Conservation (phyloP, 768 basidiomycete genomes). For the Podaxis sp. region DNA sequence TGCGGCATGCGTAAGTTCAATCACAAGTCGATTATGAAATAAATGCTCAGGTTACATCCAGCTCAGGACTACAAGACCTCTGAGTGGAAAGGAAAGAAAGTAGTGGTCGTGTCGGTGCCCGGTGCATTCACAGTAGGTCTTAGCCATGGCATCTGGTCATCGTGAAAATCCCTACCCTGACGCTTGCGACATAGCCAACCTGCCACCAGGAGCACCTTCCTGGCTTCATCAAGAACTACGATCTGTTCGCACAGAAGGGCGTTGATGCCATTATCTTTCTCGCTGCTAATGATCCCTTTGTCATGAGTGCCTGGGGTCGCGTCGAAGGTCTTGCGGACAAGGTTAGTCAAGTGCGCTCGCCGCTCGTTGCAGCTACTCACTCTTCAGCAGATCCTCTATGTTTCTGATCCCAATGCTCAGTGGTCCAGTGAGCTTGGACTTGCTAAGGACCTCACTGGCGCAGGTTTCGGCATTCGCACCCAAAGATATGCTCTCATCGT, state of each 20-base stretch:
- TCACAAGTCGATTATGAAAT: not conserved
- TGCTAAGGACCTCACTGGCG: constrained; percentile 46
- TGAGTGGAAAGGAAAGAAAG: constrained; percentile 80
- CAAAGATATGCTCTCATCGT: constrained; percentile 62
- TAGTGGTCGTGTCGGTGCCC: constrained; percentile 76
- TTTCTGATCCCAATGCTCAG: constrained; percentile 53
- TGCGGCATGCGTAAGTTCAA: constrained; percentile 63
- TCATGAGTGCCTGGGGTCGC: constrained; percentile 65
- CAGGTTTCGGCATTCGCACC: constrained; percentile 59
- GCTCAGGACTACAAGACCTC: constrained; percentile 37
- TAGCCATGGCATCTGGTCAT: constrained; percentile 21
- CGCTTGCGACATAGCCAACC: constrained; percentile 39
- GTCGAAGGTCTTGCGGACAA: constrained; percentile 66
- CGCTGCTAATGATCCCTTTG: constrained; percentile 80
- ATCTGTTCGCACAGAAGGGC: constrained; percentile 77
- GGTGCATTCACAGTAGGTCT: constrained; percentile 75
- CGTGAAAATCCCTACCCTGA: not conserved
- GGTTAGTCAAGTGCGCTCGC: constrained; percentile 30
- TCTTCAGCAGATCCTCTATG: constrained; percentile 49
- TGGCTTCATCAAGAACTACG: constrained; percentile 66
- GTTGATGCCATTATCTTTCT: constrained; percentile 71
- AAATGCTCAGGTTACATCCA: not conserved
- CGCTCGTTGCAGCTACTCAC: not conserved
- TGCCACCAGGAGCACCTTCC: constrained; percentile 69
- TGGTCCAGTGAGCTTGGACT: constrained; percentile 61